phyloP scores from a whole-genome alignment of 2,329 filamentous ascomycete species.

The Elsinoe necatrix region DNA sequence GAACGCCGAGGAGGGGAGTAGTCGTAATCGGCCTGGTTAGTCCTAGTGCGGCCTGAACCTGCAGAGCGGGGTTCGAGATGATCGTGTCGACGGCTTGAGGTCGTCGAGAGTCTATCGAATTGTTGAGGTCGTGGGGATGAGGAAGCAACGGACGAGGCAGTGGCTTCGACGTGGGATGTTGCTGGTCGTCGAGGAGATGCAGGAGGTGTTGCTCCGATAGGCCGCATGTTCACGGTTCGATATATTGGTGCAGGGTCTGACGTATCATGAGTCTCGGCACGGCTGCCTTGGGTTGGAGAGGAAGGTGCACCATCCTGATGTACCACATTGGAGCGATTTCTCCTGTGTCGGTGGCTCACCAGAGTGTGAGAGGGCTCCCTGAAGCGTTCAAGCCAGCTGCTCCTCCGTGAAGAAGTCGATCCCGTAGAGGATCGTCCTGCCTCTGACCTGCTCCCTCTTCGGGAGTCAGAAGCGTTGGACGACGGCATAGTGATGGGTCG shows the following conservation, averaged over 20 bases:
- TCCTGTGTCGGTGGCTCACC: background rate
- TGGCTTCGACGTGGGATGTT: background rate
- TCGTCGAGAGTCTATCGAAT: background rate
- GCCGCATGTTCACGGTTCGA: slow-evolving; percentile 3
- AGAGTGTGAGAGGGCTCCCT: slow-evolving; percentile 2
- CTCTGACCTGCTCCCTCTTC: slow-evolving; percentile 6
- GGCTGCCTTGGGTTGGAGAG: slow-evolving; percentile 8
- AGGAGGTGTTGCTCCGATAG: background rate
- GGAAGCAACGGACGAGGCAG: background rate
- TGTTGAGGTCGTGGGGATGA: background rate
- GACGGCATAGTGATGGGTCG: background rate
- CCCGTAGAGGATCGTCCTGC: slow-evolving; percentile 3
- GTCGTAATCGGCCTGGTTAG: background rate
- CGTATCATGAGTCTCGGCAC: background rate
- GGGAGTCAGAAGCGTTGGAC: slow-evolving; percentile 3
- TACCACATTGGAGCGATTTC: background rate
- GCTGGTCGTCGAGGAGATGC: slow-evolving; percentile 2
- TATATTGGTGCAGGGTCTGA: background rate
- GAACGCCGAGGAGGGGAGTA: background rate
- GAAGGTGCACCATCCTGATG: background rate
- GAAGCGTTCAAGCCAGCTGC: slow-evolving; percentile 1
- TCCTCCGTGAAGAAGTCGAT: slow-evolving; percentile 4
- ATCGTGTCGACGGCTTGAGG: background rate
- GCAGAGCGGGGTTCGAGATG: slow-evolving; percentile 3
- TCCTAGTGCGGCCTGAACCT: background rate